Evolutionary conservation across 495 filamentous ascomycete genomes (phyloP).

Genomic region (Aspergillus sparsus): DNA sequence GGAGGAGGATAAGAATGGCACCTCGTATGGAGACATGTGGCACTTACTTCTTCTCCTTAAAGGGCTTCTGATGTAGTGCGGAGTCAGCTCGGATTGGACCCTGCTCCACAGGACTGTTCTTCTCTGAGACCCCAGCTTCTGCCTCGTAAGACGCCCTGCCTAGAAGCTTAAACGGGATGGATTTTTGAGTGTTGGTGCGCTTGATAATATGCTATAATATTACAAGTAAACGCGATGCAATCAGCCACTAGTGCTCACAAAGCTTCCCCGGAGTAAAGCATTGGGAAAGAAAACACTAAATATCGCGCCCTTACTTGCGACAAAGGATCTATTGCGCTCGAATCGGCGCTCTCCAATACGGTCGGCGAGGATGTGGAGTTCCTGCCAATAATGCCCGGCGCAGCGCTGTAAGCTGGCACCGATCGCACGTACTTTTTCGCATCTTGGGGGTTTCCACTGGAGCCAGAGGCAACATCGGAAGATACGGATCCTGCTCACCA

Average conservation of each 20-base stretch:
- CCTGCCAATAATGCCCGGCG: conserved; percentile 25
- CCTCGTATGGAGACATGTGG: conserved; percentile 9
- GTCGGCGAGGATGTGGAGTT: conserved; percentile 34
- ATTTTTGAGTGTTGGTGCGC: conserved; percentile 75
- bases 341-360: conserved; percentile 36
- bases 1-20: conserved; percentile 1
- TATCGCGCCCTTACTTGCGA: conserved; percentile 48
- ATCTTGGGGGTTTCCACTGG: conserved; percentile 38
- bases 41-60: conserved; percentile 70
- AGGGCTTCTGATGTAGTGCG: conserved; percentile 46
- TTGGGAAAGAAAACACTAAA: background rate
- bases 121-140: conserved; percentile 55
- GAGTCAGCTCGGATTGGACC: conserved; percentile 39
- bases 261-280: background rate
- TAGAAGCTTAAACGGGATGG: conserved; percentile 66
- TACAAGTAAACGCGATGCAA: conserved; percentile 13
- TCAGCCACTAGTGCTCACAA: conserved; percentile 21
- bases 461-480: conserved; percentile 42
- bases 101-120: conserved; percentile 38
- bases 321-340: conserved; percentile 56
- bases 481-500: conserved; percentile 30
- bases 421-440: conserved; percentile 31
- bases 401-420: conserved; percentile 13
- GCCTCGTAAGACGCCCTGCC: conserved; percentile 54
- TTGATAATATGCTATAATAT: conserved; percentile 69